Base-by-base conservation (phyloP, 2,329 filamentous ascomycete genomes). In the Ascochyta viciae-villosae region DNA sequence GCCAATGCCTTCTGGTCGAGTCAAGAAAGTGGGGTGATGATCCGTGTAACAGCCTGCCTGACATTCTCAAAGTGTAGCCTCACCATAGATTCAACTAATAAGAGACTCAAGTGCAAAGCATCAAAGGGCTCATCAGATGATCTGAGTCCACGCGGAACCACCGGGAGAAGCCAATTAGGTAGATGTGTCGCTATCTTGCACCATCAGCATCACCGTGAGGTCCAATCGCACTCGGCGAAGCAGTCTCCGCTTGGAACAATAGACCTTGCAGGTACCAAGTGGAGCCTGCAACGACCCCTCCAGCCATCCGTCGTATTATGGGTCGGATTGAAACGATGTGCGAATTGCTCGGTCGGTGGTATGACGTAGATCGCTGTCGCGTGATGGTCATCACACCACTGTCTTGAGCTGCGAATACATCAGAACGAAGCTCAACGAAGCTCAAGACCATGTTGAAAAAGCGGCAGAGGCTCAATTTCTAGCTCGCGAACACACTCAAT, bases 331-430 rank as follows among this genome's bases (percentile, higher is more conserved):
- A 67, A 65, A 64, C 57, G 61, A 58, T 62, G 48, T 58, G 60
- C 55, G 45, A 58, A 50, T 61, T 63, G 52, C 58, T 62, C 60
- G 53, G 48, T 54, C 35, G 52, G 38, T 39, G 62, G 39, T 57
- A 68, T 74, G 71, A 74, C 70, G 71, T 73, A 65, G 57, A 26
- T 58, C 50, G 38, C 15, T 49, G 61, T 72, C 67, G 70, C 68
- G 68, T 72, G 71, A 73, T 62, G 52, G 51, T 64, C 60, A 63
- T 61, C 60, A 62, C 65, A 71, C 66, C 60, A 61, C 34, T 46
- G 57, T 46, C 27, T 42, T 57, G 50, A 59, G 49, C 51, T 40
- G 41, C 48, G 41, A 43, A 53, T 22, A 54, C 54, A 45, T 41
- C 38, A 22, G 34, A 46, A 41, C 27, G 16, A 35, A 23, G 15